A percentile compares a stretch with the other conserved stretches of the same genome.
These are phyloP conservation scores for Picochlorum sp. DNA, from an alignment of 139 green algal species.

Conservation along the genomic window DNA sequence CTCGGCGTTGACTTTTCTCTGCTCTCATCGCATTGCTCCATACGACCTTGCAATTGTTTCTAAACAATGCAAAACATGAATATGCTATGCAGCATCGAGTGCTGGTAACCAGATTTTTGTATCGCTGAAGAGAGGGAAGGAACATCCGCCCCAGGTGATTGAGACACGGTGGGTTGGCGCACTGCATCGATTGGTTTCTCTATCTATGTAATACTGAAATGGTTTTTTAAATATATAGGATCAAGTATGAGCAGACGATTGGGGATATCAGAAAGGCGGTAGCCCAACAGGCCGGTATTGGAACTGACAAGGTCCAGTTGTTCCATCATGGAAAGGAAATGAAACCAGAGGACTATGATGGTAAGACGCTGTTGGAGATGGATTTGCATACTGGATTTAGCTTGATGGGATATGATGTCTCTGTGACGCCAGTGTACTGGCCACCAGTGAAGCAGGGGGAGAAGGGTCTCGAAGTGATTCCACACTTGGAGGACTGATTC, in stretches of 20 bases:
- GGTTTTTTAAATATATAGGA: constrained; percentile 20
- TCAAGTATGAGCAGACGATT: constrained; percentile 67
- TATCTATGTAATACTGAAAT: not conserved
- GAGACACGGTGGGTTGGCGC: constrained; percentile 43
- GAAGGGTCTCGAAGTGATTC: constrained; percentile 42
- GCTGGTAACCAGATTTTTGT: constrained; percentile 51
- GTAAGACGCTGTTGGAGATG: constrained; percentile 61
- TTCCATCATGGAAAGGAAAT: constrained; percentile 68
- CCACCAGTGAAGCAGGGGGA: constrained; percentile 48
- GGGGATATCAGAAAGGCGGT: constrained; percentile 43
- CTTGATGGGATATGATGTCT: constrained; percentile 65
- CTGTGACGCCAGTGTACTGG: constrained; percentile 54
- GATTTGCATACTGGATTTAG: constrained; percentile 76
- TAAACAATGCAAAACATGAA: too few relatives aligned
- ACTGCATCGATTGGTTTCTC: not conserved
- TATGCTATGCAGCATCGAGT: constrained; percentile 15
- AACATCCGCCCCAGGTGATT: constrained; percentile 42
- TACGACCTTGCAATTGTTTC: too few relatives aligned
- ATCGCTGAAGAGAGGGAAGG: constrained; percentile 32
- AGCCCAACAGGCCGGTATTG: constrained; percentile 36
- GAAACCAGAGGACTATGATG: constrained; percentile 35
- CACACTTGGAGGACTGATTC: constrained; percentile 13
- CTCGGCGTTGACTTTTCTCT: too few relatives aligned
- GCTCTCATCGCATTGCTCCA: too few relatives aligned
- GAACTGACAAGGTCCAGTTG: constrained; percentile 51